These are phyloP conservation scores for Hamigera avellanea DNA, from an alignment of 495 filamentous ascomycete species.

Conservation along the genomic window DNA sequence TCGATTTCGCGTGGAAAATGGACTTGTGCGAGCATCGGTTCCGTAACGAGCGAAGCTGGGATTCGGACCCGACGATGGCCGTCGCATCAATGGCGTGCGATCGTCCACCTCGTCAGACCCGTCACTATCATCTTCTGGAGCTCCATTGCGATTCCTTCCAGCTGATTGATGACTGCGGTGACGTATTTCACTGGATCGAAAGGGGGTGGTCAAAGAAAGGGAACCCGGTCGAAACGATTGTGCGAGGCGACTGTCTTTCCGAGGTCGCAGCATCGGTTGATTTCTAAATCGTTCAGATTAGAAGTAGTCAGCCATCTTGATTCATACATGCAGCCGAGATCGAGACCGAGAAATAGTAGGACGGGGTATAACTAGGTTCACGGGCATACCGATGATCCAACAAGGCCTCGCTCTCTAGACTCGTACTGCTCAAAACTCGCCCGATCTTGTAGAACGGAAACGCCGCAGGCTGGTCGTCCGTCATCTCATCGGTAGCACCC, in stretches of 20 bases:
- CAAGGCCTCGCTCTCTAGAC: constrained; percentile 68
- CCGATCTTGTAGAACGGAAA: constrained; percentile 47
- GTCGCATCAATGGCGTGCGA: constrained; percentile 28
- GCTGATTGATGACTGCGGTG: constrained; percentile 16
- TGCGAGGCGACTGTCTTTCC: constrained; percentile 46
- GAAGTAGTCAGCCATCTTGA: constrained; percentile 2
- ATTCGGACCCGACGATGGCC: constrained; percentile 14
- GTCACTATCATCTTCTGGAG: constrained; percentile 39
- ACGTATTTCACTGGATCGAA: constrained; percentile 10
- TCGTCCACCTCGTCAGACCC: constrained; percentile 23
- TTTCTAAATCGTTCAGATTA: constrained; percentile 33
- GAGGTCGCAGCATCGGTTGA: constrained; percentile 52
- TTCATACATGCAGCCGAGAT: no score
- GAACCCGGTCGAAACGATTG: constrained; percentile 37
- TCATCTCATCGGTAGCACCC: constrained; percentile 15
- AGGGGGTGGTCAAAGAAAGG: constrained; percentile 12
- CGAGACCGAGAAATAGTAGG: no score
- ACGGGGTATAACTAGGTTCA: no score
- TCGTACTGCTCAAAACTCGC: constrained; percentile 60
- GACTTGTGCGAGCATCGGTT: constrained; percentile 19
- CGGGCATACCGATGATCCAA: constrained; percentile 72
- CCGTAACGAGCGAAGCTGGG: constrained; percentile 25
- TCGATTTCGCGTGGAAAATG: constrained; percentile 18
- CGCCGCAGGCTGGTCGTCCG: constrained; percentile 15
- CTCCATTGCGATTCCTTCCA: constrained; percentile 11